Evolutionary conservation across 2,329 filamentous ascomycete genomes (phyloP).

Genomic region (Cladosporium sp.): DNA sequence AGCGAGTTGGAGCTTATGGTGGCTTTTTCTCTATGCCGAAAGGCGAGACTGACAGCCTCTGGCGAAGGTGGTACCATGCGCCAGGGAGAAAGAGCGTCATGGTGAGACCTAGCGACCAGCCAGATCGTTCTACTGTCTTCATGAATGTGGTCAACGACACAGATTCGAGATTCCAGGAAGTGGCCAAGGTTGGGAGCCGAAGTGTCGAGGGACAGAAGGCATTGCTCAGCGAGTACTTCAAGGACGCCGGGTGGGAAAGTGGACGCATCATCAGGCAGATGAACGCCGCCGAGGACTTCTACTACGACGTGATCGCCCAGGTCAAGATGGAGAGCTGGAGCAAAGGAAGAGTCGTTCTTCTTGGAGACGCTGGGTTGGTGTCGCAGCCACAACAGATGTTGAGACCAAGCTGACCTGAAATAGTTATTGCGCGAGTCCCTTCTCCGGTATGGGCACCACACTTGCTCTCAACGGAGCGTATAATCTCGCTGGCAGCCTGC

Average conservation of each 20-base stretch:
- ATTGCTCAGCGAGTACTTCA: constrained; percentile 25
- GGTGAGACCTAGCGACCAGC: constrained; percentile 25
- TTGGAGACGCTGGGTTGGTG: constrained; percentile 26
- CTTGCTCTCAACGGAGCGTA: constrained; percentile 33
- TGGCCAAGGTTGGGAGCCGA: constrained; percentile 16
- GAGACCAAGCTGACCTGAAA: background rate
- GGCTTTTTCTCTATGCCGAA: constrained; percentile 30
- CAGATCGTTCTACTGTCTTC: constrained; percentile 22
- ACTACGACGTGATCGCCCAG: constrained; percentile 30
- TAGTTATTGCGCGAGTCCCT: constrained; percentile 27
- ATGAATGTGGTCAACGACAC: constrained; percentile 22
- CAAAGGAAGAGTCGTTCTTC: constrained; percentile 27
- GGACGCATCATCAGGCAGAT: constrained; percentile 24
- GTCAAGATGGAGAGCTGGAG: constrained; percentile 28
- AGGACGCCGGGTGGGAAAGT: constrained; percentile 27
- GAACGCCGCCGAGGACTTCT: constrained; percentile 29
- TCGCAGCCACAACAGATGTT: background rate
- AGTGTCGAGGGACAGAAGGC: constrained; percentile 24
- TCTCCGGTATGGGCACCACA: constrained; percentile 34
- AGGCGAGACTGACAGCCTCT: constrained; percentile 23
- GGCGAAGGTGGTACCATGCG: constrained; percentile 33
- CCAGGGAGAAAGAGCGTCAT: constrained; percentile 26
- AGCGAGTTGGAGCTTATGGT: constrained; percentile 25
- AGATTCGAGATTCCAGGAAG: constrained; percentile 19
- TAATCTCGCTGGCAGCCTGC: constrained; percentile 29